These are phyloP conservation scores for Lactarius akahatsu DNA, from an alignment of 768 basidiomycete species.

Conservation along the genomic window DNA sequence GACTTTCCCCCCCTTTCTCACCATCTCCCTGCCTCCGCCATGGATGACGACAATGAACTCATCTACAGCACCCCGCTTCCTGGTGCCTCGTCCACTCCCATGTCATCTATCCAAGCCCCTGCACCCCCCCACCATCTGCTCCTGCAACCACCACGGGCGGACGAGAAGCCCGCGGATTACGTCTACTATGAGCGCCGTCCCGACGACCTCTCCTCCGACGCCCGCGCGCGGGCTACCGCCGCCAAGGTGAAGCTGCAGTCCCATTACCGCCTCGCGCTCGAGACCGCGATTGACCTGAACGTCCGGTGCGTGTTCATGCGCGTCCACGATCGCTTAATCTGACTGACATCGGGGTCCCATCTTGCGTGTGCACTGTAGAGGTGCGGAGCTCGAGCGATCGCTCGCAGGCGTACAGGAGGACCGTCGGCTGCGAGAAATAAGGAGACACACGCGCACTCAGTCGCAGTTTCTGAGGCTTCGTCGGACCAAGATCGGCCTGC, in stretches of 20 bases:
- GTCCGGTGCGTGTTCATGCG: constrained; percentile 54
- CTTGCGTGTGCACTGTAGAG: constrained; percentile 46
- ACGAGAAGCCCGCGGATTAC: constrained; percentile 64
- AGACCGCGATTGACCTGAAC: constrained; percentile 92
- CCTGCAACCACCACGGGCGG: not conserved
- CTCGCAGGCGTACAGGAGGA: constrained; percentile 77
- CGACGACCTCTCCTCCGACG: constrained; percentile 73
- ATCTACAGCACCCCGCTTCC: constrained; percentile 29
- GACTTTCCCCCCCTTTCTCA: too few relatives aligned
- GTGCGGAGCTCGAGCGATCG: constrained; percentile 81
- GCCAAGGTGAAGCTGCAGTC: constrained; percentile 95
- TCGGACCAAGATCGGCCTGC: constrained; percentile 87
- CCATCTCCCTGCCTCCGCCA: not conserved
- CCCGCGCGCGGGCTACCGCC: constrained; percentile 78
- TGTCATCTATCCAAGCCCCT: not conserved
- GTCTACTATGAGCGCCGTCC: constrained; percentile 89
- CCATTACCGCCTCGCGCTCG: constrained; percentile 95
- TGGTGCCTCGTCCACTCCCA: constrained; percentile 2
- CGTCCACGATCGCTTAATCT: not conserved
- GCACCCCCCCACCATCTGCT: not conserved
- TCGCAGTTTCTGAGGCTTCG: constrained; percentile 83
- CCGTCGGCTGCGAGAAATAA: constrained; percentile 75
- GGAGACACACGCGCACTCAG: constrained; percentile 63
- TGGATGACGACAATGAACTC: constrained; percentile 23
- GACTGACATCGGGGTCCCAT: not conserved